Evolutionary conservation across 768 basidiomycete species (phyloP).

Genomic region (Mycena amicta): DNA sequence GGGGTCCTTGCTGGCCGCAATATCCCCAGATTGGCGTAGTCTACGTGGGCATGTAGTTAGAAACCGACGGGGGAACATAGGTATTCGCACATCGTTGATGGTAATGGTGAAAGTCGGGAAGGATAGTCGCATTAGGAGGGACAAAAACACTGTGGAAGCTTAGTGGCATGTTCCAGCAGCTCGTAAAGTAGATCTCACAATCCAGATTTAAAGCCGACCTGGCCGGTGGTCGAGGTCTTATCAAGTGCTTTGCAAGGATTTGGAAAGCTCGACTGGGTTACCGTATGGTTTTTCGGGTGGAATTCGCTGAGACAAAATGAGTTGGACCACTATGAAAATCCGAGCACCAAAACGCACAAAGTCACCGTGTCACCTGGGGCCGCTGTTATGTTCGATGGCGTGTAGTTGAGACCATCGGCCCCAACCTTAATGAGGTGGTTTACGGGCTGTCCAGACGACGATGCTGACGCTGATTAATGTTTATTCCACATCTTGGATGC

Average conservation of each 20-base stretch:
- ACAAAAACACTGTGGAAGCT: not conserved
- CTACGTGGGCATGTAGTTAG: constrained; percentile 25
- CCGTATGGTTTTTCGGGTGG: constrained; percentile 26
- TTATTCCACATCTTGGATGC: no score
- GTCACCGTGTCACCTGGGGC: constrained; percentile 26
- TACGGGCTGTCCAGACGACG: not conserved
- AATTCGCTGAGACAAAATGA: no score
- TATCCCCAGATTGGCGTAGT: constrained; percentile 44
- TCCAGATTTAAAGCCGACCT: constrained; percentile 26
- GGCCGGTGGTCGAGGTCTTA: constrained; percentile 2
- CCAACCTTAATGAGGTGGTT: constrained; percentile 26
- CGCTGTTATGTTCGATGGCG: constrained; percentile 26
- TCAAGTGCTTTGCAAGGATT: constrained; percentile 19
- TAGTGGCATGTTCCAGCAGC: not conserved
- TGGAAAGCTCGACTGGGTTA: constrained; percentile 18
- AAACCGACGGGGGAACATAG: not conserved
- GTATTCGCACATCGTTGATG: constrained; percentile 35
- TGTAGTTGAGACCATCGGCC: constrained; percentile 19
- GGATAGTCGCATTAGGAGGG: constrained; percentile 28
- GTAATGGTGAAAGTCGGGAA: constrained; percentile 41
- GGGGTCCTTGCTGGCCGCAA: constrained; percentile 23
- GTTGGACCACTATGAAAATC: no score
- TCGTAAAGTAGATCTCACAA: constrained; percentile 16
- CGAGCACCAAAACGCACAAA: no score
- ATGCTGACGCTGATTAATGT: not conserved